Evolutionary conservation across 768 basidiomycete species (phyloP), one percentile per base, ranked within the genome.

Genomic region (Tulasnella sp.): DNA sequence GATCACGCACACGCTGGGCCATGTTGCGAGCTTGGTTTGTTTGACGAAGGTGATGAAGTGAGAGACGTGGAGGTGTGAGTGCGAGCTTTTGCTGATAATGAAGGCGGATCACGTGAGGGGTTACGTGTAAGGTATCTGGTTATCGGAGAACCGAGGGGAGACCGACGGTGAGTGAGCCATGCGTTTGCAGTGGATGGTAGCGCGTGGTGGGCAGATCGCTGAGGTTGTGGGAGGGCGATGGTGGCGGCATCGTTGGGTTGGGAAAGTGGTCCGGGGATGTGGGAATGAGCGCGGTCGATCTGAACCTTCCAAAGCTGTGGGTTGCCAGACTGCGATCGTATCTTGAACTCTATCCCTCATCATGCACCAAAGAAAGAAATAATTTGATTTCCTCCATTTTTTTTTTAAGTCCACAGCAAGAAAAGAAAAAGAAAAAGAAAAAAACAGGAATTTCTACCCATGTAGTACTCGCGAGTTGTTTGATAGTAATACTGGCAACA

Each of bases 271-370:
- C 61, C 61, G 61, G 13, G 61, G 26, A 26, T 67, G 61, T 67
- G 61, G 61, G 61, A 67, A 67, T 67, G 61, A 67, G 61, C 23
- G 32, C 15, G 26, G 61, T n/a, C 55, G 57, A 61, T 26, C 61
- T 67, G 61, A 67, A 67, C 61, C 29, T 67, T 67, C 61, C 61
- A 67, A 35, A 67, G 29, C 61, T 26, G 61, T 67, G 61, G 61
- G 61, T 67, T 67, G 23, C 18, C 29, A 5, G 61, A 67, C 61
- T 67, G 61, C 61, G 61, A 67, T 67, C 61, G 61, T 67, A 67
- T 67, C 61, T 67, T 67, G 61, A 67, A 67, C 61, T 67, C 26
- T 67, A 67, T 67, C 61, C 61, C 29, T 29, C 55, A 57, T n/a
- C 55, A n/a, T 29, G 29, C 55, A 57, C 55, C 61, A 35, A 32